Percentiles rank a stretch among this genome's conserved stretches.
phyloP scores from a whole-genome alignment of 1,139 yeast species.

The Kodamaea anthophila region DNA sequence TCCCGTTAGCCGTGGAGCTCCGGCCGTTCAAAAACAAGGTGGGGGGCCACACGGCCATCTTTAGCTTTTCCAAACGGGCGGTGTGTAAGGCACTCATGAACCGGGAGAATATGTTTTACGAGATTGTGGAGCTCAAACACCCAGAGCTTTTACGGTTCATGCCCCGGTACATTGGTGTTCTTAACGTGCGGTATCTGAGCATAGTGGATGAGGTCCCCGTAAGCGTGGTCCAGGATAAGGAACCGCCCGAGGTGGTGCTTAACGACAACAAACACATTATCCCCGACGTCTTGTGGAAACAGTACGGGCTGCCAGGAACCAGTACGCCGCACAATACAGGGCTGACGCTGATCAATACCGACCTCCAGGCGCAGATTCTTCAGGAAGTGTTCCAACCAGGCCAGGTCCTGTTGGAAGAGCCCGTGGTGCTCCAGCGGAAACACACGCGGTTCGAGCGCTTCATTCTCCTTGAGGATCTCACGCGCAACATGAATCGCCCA shows the following conservation, averaged over 20 bases:
- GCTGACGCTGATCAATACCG: slow-evolving; percentile 33
- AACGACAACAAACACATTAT: slow-evolving; percentile 87
- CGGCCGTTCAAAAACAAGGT: slow-evolving; percentile 88
- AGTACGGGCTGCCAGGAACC: slow-evolving; percentile 33
- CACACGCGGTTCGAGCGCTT: slow-evolving; percentile 67
- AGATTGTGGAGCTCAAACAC: slow-evolving; percentile 72
- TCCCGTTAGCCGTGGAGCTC: slow-evolving; percentile 73
- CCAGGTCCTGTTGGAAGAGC: slow-evolving; percentile 12
- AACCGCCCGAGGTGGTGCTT: slow-evolving; percentile 72
- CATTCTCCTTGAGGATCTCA: slow-evolving; percentile 85
- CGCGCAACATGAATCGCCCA: slow-evolving; percentile 74
- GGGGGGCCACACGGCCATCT: slow-evolving; percentile 97
- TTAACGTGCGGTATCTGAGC: slow-evolving; percentile 77
- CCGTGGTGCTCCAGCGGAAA: slow-evolving; percentile 19
- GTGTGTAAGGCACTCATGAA: slow-evolving; percentile 94
- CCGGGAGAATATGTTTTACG: slow-evolving; percentile 88
- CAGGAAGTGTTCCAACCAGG: slow-evolving; percentile 34
- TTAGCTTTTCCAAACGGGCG: slow-evolving; percentile 82
- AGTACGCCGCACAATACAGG: slow-evolving; percentile 15
- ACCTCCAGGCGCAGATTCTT: slow-evolving; percentile 34
- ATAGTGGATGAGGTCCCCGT: slow-evolving; percentile 24
- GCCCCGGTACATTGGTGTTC: slow-evolving; percentile 92
- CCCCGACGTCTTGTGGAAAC: slow-evolving; percentile 68
- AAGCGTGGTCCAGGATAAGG: slow-evolving; percentile 12
- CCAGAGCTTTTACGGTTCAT: slow-evolving; percentile 73